Conservation (phyloP, 306 rosid species). For the Echinosophora koreensis region DNA sequence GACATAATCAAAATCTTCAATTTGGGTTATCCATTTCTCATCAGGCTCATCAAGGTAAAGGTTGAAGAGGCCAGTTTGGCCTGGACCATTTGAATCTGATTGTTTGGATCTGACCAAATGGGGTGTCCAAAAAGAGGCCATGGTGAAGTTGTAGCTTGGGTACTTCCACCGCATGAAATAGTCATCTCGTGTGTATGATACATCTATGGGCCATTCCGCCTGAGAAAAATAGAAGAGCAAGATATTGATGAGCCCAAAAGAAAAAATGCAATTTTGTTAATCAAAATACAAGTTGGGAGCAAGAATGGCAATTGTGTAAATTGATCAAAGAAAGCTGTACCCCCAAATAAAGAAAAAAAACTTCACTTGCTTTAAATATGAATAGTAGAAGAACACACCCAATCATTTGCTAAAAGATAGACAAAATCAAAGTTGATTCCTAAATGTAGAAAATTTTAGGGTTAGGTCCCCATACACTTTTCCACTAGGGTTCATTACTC, state of each 20-base stretch:
- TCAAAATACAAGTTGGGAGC: background rate
- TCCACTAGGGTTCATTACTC: too few relatives aligned
- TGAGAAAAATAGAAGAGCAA: slow-evolving; percentile 14
- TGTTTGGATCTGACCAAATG: slow-evolving; percentile 73
- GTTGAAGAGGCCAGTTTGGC: slow-evolving; percentile 59
- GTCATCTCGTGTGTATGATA: slow-evolving; percentile 62
- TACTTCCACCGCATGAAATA: slow-evolving; percentile 75
- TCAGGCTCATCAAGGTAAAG: slow-evolving; percentile 85
- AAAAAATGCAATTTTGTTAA: background rate
- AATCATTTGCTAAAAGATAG: too few relatives aligned
- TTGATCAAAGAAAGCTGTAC: background rate
- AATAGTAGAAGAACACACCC: background rate
- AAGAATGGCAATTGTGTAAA: background rate
- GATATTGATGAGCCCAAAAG: background rate
- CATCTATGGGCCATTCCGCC: slow-evolving; percentile 90
- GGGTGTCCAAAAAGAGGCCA: slow-evolving; percentile 80
- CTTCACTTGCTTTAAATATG: background rate
- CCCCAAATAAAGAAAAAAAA: background rate
- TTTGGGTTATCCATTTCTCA: slow-evolving; percentile 67
- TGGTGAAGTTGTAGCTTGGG: slow-evolving; percentile 82
- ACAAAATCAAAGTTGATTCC: too few relatives aligned
- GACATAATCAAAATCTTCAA: slow-evolving; percentile 66
- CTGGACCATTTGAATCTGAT: slow-evolving; percentile 60
- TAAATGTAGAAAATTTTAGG: too few relatives aligned
- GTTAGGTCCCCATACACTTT: too few relatives aligned